Base-by-base conservation (phyloP, 148 eudicot species). In the Amaranthus cruentus region DNA sequence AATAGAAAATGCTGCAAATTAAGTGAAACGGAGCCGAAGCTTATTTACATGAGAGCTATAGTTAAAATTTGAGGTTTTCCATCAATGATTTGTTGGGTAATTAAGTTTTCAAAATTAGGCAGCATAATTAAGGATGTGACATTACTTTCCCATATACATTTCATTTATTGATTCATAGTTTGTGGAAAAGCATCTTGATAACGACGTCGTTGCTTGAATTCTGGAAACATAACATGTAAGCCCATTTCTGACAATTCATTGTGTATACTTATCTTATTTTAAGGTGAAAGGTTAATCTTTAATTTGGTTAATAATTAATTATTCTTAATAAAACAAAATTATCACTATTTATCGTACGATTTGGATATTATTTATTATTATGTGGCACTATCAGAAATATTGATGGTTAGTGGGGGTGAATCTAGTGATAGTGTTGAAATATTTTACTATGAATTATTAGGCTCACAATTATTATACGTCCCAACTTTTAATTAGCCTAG, bases 151-250 rank as follows among this genome's bases (percentile, higher is more conserved):
- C 55, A 28, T 28, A 28, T 28, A 28, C 38, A 28, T 28, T 28
- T 28, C 38, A 28, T 28, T 28, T 66, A 66, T 15, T 14, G 55
- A 66, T 66, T 47, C 69, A 66, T 66, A 53, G 54, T 50, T 28
- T 28, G 52, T 66, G 50, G 12, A 66, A 66, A 66, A 66, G 69
- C 69, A 66, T 49, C 50, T 66, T 49, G 54, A 49, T 55, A 12
- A 47, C 49, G 18, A 49, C 69, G 43, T 66, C 49, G 18, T 66
- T 66, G 69, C 69, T 66, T 66, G 69, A 66, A 66, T n/a, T 66
- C 69, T 66, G 69, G 69, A 66, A 66, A 66, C 69, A 66, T 11
- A 28, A 28, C 54, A 11, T 7, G 6, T 7, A 66, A 47, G 38
- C 53, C 4, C 8, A 66, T 47, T 48, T 48, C 6, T 8, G 68